Percentiles rank a stretch among this genome's conserved stretches.
Evolutionary conservation across 179 eudicot genomes (phyloP).

Genomic region (Pouteria campechiana): DNA sequence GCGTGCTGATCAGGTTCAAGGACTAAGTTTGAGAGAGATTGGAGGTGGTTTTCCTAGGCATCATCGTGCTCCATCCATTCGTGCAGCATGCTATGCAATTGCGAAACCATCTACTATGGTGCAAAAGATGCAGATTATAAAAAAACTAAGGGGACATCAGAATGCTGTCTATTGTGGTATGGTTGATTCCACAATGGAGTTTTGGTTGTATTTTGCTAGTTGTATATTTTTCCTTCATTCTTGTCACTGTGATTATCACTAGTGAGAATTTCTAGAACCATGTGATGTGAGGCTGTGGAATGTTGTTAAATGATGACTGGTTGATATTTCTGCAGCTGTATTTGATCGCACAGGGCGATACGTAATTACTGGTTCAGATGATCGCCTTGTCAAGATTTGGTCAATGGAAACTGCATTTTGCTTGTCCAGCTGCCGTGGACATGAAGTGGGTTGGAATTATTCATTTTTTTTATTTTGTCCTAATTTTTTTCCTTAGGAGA

Average conservation of each 20-base stretch:
- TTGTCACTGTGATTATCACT: background rate
- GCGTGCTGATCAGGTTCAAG: conserved; percentile 80
- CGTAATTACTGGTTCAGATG: conserved; percentile 94
- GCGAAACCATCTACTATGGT: conserved; percentile 92
- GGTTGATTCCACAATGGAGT: conserved; percentile 1
- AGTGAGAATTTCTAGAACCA: background rate
- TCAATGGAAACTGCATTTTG: conserved; percentile 94
- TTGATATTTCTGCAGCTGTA: conserved; percentile 49
- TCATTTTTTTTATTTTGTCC: background rate
- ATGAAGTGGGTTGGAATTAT: conserved; percentile 51
- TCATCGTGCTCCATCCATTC: conserved; percentile 81
- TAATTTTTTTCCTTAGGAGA: background rate
- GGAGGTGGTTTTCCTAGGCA: conserved; percentile 93
- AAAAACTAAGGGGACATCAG: conserved; percentile 73
- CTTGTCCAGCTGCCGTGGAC: conserved; percentile 95
- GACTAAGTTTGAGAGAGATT: conserved; percentile 77
- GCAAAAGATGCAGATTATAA: conserved; percentile 81
- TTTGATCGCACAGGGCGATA: conserved; percentile 82
- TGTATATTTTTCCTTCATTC: background rate
- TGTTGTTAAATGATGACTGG: conserved; percentile 1
- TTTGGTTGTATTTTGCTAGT: too few relatives aligned
- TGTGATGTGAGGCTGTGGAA: conserved; percentile 2
- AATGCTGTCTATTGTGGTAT: conserved; percentile 95
- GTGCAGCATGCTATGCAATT: conserved; percentile 82
- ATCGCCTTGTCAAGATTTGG: conserved; percentile 89